phyloP scores from a whole-genome alignment of 1,139 yeast species.

The Hyphopichia khmerensis region DNA sequence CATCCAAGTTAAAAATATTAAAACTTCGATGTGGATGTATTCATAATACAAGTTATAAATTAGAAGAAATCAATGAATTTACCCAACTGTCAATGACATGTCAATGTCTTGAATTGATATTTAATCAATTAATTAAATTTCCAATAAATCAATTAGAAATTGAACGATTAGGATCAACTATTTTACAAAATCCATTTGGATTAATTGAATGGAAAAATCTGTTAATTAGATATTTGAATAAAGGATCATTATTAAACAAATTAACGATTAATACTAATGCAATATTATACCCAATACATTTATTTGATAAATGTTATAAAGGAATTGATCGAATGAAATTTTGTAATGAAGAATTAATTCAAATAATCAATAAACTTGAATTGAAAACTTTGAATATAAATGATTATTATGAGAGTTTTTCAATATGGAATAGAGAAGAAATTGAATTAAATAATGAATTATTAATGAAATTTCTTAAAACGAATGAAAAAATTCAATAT shows the following conservation, averaged over 20 bases:
- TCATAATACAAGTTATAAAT: slow-evolving; percentile 1
- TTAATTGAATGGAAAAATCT: neutral
- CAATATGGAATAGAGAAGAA: slow-evolving; percentile 8
- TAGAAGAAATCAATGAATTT: neutral
- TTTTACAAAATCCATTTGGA: neutral
- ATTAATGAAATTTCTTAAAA: slow-evolving; percentile 5
- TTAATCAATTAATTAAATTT: neutral
- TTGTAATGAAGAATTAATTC: neutral
- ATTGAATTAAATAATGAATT: neutral
- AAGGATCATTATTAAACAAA: neutral
- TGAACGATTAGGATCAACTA: neutral
- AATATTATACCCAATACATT: neutral
- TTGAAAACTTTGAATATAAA: no score
- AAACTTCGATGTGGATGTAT: slow-evolving; percentile 11
- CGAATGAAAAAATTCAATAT: slow-evolving; percentile 12
- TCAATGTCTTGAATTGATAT: neutral
- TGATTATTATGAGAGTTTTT: slow-evolving; percentile 12
- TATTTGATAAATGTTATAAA: neutral
- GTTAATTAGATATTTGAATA: neutral
- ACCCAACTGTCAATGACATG: neutral
- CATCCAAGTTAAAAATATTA: neutral
- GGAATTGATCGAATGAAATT: neutral
- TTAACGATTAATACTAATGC: neutral
- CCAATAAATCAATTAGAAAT: neutral
- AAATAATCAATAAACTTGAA: neutral